Evolutionary conservation across 257 asterid species (phyloP).

Genomic region (Forsythia viridissima): DNA sequence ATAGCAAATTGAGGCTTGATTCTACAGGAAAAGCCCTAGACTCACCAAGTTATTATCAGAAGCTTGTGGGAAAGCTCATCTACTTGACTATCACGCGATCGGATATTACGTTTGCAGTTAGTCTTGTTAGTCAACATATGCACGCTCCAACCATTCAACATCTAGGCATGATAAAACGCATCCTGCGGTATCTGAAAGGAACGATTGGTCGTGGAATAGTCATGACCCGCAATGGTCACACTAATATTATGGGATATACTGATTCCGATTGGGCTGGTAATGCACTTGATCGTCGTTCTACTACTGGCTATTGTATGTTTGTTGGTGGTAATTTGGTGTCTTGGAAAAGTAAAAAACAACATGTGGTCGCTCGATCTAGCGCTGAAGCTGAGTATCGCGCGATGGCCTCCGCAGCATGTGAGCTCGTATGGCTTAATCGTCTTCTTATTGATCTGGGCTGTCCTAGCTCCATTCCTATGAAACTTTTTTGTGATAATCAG

Average conservation of each 20-base stretch:
- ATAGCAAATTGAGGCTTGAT: too few relatives aligned
- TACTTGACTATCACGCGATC: too few relatives aligned
- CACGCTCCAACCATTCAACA: neutral
- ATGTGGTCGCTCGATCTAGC: neutral
- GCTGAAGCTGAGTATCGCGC: neutral
- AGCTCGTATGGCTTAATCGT: neutral
- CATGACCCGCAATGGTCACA: neutral
- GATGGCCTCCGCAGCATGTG: neutral
- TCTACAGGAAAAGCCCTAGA: too few relatives aligned
- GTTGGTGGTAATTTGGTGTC: neutral
- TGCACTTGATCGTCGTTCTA: neutral
- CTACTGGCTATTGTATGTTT: neutral
- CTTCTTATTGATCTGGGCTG: neutral
- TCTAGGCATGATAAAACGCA: neutral
- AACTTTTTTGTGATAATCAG: neutral
- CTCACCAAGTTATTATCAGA: too few relatives aligned
- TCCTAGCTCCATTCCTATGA: neutral
- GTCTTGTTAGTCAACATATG: neutral
- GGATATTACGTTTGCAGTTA: too few relatives aligned
- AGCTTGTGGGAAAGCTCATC: too few relatives aligned
- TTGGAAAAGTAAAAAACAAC: slow-evolving; percentile 4
- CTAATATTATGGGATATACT: slow-evolving; percentile 1
- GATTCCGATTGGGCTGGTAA: neutral
- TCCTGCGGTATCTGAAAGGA: neutral
- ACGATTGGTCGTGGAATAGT: neutral